These are phyloP conservation scores for Sesbania bispinosa DNA, from an alignment of 306 rosid species.

Conservation along the genomic window DNA sequence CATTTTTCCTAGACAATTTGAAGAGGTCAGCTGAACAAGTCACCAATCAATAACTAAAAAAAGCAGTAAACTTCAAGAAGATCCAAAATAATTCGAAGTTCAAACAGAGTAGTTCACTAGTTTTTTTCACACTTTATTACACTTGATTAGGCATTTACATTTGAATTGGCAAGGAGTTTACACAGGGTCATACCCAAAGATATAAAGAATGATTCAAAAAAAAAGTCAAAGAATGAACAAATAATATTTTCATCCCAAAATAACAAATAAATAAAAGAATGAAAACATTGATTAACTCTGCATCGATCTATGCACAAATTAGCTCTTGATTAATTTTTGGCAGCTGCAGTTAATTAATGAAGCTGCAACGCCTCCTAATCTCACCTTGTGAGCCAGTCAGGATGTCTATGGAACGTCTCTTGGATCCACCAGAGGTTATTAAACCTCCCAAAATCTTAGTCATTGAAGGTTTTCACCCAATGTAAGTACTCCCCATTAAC, in stretches of 20 bases:
- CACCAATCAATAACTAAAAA: neutral
- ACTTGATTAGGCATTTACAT: neutral
- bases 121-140: neutral
- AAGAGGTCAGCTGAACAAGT: neutral
- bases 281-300: neutral
- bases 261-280: neutral
- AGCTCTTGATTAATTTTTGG: neutral
- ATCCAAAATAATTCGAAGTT: neutral
- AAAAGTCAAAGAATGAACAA: neutral
- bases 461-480: conserved; percentile 98
- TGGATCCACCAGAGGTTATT: conserved; percentile 92
- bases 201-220: neutral
- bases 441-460: conserved; percentile 96
- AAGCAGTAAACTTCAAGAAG: neutral
- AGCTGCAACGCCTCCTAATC: conserved; percentile 26
- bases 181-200: neutral
- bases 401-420: conserved; percentile 51
- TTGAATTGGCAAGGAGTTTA: neutral
- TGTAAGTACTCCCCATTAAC: conserved; percentile 48
- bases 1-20: neutral
- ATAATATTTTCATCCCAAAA: neutral
- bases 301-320: neutral
- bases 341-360: conserved; percentile 1
- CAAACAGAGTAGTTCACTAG: neutral
- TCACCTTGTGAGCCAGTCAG: conserved; percentile 32